Evolutionary conservation across 2,329 filamentous ascomycete species (phyloP), one percentile per base, ranked within the genome.

Genomic region (Aphanoascus verrucosus): DNA sequence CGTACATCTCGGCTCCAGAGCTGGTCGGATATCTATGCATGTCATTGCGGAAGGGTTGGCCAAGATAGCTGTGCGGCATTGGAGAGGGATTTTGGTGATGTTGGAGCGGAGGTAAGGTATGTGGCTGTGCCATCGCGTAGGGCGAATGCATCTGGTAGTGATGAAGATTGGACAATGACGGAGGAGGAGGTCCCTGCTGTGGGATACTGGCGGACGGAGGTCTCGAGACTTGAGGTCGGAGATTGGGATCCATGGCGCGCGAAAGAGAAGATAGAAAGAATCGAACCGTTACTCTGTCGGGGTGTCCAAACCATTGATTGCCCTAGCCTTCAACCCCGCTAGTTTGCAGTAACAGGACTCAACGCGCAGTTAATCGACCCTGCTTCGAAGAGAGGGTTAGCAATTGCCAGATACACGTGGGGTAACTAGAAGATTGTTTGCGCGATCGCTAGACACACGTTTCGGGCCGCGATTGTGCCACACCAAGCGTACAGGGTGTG

Each of bases 71-170:
- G 55, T 70, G 69, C 54, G 67, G 67, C 42, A 68, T 66, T 48
- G 70, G 71, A 41, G 72, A 72, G 57, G 72, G 69, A 55, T 64
- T 66, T 56, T 73, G 71, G 60, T 72, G 69, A 55, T 69, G 71
- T 63, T 73, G 72, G 58, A 74, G 65, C 19, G 72, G 72, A 58
- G 72, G 72, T 56, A 74, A 64, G 8, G 69, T 72, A 56, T 72
- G 69, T 55, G 69, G 66, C 62, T 72, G 69, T 51, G 69, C 69
- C 37, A 71, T 68, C 32, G 65, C 62, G 57, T 72, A 72, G 56
- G 72, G 72, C 50, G 66, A 69, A 65, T 72, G 70, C 68, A 71
- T 72, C 59, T 67, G 65, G 63, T 74, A 74, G 56, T 72, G 71
- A 55, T 71, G 72, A 67, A 71, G 70, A 59, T 68, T 72, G 59